Base-by-base conservation (phyloP, 495 filamentous ascomycete genomes). In the Evansstolkia leycettana region DNA sequence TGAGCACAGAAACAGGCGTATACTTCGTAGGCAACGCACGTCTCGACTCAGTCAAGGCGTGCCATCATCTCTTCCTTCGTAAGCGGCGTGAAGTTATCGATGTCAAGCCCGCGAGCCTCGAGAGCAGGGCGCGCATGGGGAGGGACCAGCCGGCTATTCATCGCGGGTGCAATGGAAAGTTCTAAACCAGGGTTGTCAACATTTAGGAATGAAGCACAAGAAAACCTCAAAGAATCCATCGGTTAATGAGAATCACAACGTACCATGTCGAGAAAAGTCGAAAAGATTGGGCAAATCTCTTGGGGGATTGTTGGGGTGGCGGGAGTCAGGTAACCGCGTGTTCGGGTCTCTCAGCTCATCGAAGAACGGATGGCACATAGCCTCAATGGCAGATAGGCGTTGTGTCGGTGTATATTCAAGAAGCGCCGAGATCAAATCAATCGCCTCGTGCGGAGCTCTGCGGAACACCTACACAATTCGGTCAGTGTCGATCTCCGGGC, bases 281-380 rank as follows among this genome's bases (percentile, higher is more conserved):
- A 95, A 98, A 29, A 96, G 76, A 23, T 62, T 67, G 6, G 90
- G 90, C 25, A 98, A 63, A 42, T 95, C 89, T 57, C 76, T 80
- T 34, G 78, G 62, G 7, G 79, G 75, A 40, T 69, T 72, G 49
- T 78, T 82, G 20, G 79, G 70, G 59, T 94, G 86, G 45, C 90
- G 84, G 13, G 90, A 96, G 57, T 98, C 92, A 2, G 89, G 90
- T 38, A 98, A 69, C 48, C 75, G 79, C 29, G 88, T 95, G 48
- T 62, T 74, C 5, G 85, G 85, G 45, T 94, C 86, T 36, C 90
- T 72, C 29, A 98, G 72, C 60, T 98, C 92, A 52, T 98, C 90
- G 48, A 98, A 98, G 72, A 98, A 98, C 17, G 92, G 84, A 48
- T 98, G 92, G 43, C 89, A 84, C 86, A 98, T 94, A 9, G 90